phyloP scores from a whole-genome alignment of 2,329 filamentous ascomycete species.

The Byssoonygena ceratinophila region DNA sequence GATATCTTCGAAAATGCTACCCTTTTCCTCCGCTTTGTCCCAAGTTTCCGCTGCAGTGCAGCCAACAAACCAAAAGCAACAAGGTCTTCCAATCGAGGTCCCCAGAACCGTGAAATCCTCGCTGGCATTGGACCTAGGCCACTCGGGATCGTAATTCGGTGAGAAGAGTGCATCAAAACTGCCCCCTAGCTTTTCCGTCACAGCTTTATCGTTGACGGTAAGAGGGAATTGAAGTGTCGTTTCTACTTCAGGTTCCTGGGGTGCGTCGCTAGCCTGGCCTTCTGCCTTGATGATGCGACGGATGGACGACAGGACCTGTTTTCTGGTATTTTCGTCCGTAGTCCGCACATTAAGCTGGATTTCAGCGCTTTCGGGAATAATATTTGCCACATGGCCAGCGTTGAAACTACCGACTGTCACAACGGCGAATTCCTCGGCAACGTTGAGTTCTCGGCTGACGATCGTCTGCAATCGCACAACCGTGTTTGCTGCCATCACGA shows the following conservation, averaged over 20 bases:
- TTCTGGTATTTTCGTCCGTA: constrained; percentile 37
- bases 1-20: constrained; percentile 37
- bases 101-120: constrained; percentile 53
- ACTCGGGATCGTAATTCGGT: constrained; percentile 25
- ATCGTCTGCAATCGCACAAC: constrained; percentile 51
- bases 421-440: constrained; percentile 44
- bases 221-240: constrained; percentile 44
- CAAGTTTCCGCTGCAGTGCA: constrained; percentile 42
- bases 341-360: constrained; percentile 48
- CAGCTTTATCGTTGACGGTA: constrained; percentile 41
- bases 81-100: constrained; percentile 40
- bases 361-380: constrained; percentile 47
- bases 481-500: constrained; percentile 47
- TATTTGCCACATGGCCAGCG: constrained; percentile 50
- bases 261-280: constrained; percentile 41
- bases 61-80: constrained; percentile 49
- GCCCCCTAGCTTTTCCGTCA: constrained; percentile 36
- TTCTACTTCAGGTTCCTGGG: constrained; percentile 39
- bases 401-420: constrained; percentile 50
- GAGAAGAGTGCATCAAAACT: constrained; percentile 42
- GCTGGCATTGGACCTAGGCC: constrained; percentile 30
- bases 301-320: constrained; percentile 40
- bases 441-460: constrained; percentile 44
- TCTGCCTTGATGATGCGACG: constrained; percentile 49
- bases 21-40: constrained; percentile 40